Percentiles rank a stretch among this genome's conserved stretches.
Conservation (phyloP, 257 asterid species). For the Paulownia fortunei region DNA sequence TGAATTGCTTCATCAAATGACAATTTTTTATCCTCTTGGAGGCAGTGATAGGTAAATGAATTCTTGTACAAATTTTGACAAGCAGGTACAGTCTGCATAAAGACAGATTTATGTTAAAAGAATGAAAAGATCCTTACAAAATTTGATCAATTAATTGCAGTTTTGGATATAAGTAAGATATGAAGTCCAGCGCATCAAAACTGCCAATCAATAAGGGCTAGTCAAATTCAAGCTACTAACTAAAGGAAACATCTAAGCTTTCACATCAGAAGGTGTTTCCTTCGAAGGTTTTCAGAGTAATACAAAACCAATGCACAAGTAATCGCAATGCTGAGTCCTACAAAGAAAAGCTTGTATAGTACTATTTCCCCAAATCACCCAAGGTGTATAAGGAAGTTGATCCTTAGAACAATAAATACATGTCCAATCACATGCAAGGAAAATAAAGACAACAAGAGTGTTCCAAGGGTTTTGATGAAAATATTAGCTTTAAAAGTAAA, state of each 20-base stretch:
- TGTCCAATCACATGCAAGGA: too few relatives aligned
- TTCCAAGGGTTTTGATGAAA: too few relatives aligned
- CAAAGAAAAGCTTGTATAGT: too few relatives aligned
- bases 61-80: constrained; percentile 67
- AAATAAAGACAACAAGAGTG: too few relatives aligned
- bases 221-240: not conserved
- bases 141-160: not conserved
- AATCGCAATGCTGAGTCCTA: too few relatives aligned
- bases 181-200: not conserved
- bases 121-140: not conserved
- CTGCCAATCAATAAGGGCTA: not conserved
- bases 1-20: constrained; percentile 65
- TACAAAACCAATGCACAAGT: not conserved
- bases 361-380: too few relatives aligned
- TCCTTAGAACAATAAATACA: too few relatives aligned
- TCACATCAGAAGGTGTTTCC: not conserved
- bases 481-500: too few relatives aligned
- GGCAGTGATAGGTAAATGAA: constrained; percentile 68
- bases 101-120: not conserved
- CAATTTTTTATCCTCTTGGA: constrained; percentile 53
- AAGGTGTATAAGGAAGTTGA: too few relatives aligned
- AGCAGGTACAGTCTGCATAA: constrained; percentile 67
- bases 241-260: not conserved
- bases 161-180: not conserved
- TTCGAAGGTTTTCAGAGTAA: too few relatives aligned